A percentile compares a stretch with the other conserved stretches of the same genome.
phyloP scores from a whole-genome alignment of 2,329 filamentous ascomycete genomes.

The Fusarium neocosmosporiellum region DNA sequence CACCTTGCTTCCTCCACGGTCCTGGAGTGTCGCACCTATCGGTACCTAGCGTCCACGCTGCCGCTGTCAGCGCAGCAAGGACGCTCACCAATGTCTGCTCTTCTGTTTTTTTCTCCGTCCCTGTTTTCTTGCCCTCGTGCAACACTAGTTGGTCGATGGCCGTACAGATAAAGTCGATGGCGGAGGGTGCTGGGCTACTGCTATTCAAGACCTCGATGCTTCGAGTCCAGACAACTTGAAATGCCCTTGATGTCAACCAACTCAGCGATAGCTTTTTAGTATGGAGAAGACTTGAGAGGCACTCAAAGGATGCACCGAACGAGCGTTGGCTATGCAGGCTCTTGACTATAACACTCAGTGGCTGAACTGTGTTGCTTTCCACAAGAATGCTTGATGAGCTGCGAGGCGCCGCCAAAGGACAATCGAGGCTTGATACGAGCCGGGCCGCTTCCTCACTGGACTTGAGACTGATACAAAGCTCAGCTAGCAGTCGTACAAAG shows the following conservation, averaged over 20 bases:
- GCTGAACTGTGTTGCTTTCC: conserved; percentile 33
- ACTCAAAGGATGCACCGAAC: conserved; percentile 35
- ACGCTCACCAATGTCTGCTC: conserved; percentile 47
- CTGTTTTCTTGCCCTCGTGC: conserved; percentile 4
- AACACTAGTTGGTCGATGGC: conserved; percentile 39
- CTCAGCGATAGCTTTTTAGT: conserved; percentile 32
- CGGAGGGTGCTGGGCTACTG: conserved; percentile 33
- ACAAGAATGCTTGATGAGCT: conserved; percentile 21
- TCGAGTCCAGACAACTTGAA: conserved; percentile 42
- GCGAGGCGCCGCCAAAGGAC: conserved; percentile 28
- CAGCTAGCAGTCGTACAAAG: conserved; percentile 44
- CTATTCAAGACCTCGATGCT: conserved; percentile 40
- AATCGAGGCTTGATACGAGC: conserved; percentile 35
- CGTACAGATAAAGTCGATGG: conserved; percentile 37
- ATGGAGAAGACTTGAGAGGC: conserved; percentile 36
- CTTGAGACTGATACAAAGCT: conserved; percentile 44
- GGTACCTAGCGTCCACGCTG: conserved; percentile 32
- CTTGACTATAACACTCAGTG: conserved; percentile 36
- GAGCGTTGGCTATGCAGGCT: conserved; percentile 10
- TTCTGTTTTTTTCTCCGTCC: conserved; percentile 10
- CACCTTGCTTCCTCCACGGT: conserved; percentile 21
- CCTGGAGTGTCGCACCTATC: background rate
- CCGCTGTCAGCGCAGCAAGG: conserved; percentile 45
- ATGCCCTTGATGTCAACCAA: conserved; percentile 42
- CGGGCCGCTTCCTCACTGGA: conserved; percentile 44